phyloP scores from a whole-genome alignment of 208 protist genomes.

The Entamoeba dispar region DNA sequence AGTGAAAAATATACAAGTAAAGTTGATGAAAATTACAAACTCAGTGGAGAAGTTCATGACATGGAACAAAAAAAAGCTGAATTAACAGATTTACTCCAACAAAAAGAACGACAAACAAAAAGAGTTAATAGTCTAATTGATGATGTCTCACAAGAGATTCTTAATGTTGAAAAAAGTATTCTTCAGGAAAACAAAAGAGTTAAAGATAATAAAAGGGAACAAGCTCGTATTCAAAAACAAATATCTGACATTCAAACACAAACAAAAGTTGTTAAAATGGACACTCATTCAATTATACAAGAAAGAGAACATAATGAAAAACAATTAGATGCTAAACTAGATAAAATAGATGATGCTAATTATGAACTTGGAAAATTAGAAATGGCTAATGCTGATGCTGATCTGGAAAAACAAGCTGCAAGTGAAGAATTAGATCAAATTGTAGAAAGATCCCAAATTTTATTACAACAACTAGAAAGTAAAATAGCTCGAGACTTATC shows the following conservation, averaged over 20 bases:
- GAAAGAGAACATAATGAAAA: not conserved
- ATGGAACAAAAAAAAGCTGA: not conserved
- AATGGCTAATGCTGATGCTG: not conserved
- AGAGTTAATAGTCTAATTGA: not conserved
- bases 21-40: not conserved
- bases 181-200: not conserved
- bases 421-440: not conserved
- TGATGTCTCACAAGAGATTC: not conserved
- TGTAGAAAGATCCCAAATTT: not conserved
- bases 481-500: not conserved
- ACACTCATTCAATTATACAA: not conserved
- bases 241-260: not conserved
- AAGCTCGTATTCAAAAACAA: not conserved
- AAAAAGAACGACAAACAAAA: not conserved
- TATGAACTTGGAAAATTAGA: not conserved
- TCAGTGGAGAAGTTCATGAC: not conserved
- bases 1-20: too few species aligned
- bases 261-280: not conserved
- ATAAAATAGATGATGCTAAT: not conserved
- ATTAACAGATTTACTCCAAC: not conserved
- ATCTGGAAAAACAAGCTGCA: not conserved
- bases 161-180: not conserved
- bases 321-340: not conserved
- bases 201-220: not conserved
- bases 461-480: not conserved